Conservation (phyloP, 805 yeast species). For the Grigorovia transvaalensis region DNA sequence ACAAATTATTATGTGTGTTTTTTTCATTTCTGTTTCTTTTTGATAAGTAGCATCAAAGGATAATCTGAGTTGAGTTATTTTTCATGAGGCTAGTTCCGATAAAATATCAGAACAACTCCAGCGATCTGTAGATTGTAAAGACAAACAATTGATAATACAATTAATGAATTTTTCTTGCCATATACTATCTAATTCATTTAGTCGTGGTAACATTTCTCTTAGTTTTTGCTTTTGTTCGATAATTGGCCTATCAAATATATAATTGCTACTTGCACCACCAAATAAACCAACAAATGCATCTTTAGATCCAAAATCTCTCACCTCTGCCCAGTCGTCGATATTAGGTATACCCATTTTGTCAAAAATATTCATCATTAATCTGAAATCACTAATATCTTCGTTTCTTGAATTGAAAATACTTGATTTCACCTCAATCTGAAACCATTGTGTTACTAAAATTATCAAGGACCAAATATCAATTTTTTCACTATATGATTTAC, state of each 20-base stretch:
- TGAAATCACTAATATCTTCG: constrained; percentile 44
- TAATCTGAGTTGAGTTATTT: too few relatives aligned
- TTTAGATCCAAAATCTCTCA: constrained; percentile 19
- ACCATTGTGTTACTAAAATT: constrained; percentile 45
- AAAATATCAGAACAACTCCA: constrained; percentile 5
- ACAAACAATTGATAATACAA: constrained; percentile 35
- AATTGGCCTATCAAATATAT: constrained; percentile 9
- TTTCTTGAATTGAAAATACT: constrained; percentile 17
- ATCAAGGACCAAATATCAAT: constrained; percentile 71
- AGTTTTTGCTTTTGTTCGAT: constrained; percentile 8
- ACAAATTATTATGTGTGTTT: too few relatives aligned
- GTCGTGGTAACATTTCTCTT: constrained; percentile 14
- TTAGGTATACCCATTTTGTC: constrained; percentile 54
- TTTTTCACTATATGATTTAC: constrained; percentile 39
- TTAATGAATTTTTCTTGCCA: constrained; percentile 11
- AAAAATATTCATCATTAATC: constrained; percentile 47
- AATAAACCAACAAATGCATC: constrained; percentile 28
- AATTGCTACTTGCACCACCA: constrained; percentile 23
- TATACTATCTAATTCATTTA: constrained; percentile 9
- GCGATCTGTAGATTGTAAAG: constrained; percentile 38
- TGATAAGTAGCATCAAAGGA: too few relatives aligned
- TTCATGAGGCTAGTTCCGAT: background rate
- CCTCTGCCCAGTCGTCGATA: constrained; percentile 33
- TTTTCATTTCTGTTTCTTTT: too few relatives aligned
- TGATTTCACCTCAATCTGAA: constrained; percentile 21